Percentiles rank a stretch among this genome's conserved stretches.
Evolutionary conservation across 768 basidiomycete genomes (phyloP).

Genomic region (Suillus lakei): DNA sequence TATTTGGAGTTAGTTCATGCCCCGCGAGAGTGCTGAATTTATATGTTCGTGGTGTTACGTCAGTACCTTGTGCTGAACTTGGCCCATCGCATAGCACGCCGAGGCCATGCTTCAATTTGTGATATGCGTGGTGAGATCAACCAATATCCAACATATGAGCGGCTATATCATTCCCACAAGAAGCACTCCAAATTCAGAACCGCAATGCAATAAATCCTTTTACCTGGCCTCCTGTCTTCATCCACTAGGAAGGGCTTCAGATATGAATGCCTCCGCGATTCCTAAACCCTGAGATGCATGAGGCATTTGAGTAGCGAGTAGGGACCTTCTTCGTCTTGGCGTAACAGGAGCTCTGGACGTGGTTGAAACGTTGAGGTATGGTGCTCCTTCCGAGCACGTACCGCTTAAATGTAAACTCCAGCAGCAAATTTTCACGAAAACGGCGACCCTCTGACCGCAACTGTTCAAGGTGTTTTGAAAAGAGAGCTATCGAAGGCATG

Average conservation of each 20-base stretch:
- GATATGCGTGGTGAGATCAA: neutral
- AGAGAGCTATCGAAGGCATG: neutral
- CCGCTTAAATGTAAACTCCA: neutral
- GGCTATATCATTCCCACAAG: neutral
- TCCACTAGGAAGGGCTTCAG: neutral
- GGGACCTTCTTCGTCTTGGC: neutral
- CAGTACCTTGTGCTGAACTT: neutral
- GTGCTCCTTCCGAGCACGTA: neutral
- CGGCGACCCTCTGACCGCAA: neutral
- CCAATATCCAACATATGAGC: neutral
- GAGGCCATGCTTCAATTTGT: neutral
- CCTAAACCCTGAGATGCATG: neutral
- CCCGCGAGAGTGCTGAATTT: neutral
- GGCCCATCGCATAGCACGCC: too few relatives aligned
- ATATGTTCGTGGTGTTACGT: neutral
- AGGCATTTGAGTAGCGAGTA: neutral
- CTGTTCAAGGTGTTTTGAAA: neutral
- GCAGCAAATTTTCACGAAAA: neutral
- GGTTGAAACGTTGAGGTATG: neutral
- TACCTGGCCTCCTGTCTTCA: neutral
- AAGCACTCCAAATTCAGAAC: neutral
- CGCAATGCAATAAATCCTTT: neutral
- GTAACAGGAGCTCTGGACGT: neutral
- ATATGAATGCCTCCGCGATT: neutral
- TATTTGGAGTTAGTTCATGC: neutral